Percentiles rank a stretch among this genome's conserved stretches.
These are phyloP conservation scores for Rehmannia glutinosa DNA, from an alignment of 257 asterid species.

Conservation along the genomic window DNA sequence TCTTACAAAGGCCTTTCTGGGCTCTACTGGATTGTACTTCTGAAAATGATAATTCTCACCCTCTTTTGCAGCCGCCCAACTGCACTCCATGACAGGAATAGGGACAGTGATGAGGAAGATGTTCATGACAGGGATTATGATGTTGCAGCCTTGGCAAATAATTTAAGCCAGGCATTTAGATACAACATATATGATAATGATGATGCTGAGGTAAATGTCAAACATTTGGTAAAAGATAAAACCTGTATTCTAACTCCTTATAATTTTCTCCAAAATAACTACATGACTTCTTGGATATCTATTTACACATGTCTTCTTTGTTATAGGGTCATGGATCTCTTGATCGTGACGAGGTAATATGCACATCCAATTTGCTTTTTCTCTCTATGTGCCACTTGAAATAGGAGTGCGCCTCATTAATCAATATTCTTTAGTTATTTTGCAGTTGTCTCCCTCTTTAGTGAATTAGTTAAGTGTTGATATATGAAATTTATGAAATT, in stretches of 20 bases:
- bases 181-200: constrained; percentile 78
- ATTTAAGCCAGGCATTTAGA: constrained; percentile 86
- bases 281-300: not conserved
- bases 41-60: constrained; percentile 4
- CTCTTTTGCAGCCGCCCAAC: constrained; percentile 80
- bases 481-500: constrained; percentile 21
- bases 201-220: constrained; percentile 57
- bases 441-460: constrained; percentile 12
- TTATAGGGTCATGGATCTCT: constrained; percentile 77
- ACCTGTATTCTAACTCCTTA: not conserved
- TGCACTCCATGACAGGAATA: constrained; percentile 73
- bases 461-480: constrained; percentile 5
- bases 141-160: constrained; percentile 86
- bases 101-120: constrained; percentile 95
- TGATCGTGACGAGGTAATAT: constrained; percentile 84
- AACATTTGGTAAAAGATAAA: not conserved
- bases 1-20: not conserved
- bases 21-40: constrained; percentile 12
- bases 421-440: constrained; percentile 8
- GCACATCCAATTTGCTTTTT: not conserved
- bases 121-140: constrained; percentile 89
- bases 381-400: not conserved
- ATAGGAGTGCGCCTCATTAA: not conserved
- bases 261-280: not conserved
- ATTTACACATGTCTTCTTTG: constrained; percentile 20